Percentiles rank a stretch among this genome's conserved stretches.
Conservation (phyloP, 495 filamentous ascomycete species). For the Aspergillus nanangensis region DNA sequence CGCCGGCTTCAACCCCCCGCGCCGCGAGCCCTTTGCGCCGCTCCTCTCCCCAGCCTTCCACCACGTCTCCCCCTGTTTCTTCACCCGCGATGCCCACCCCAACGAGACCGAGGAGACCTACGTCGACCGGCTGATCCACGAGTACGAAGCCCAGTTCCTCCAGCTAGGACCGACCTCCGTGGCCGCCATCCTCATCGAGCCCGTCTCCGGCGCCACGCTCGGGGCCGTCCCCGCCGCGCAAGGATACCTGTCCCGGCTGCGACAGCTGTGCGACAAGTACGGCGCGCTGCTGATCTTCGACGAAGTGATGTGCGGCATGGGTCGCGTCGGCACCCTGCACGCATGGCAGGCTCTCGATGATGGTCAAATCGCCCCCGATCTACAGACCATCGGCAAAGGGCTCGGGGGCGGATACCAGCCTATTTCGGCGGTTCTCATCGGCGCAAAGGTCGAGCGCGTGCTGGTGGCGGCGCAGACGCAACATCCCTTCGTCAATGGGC, state of each 20-base stretch:
- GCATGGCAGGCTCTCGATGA: slow-evolving; percentile 70
- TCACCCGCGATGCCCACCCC: slow-evolving; percentile 51
- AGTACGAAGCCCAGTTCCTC: slow-evolving; percentile 73
- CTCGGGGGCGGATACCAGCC: slow-evolving; percentile 63
- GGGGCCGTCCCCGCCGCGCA: slow-evolving; percentile 60
- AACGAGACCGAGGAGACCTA: slow-evolving; percentile 45
- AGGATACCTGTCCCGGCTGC: slow-evolving; percentile 63
- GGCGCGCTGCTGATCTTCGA: slow-evolving; percentile 68
- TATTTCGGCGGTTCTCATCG: slow-evolving; percentile 57
- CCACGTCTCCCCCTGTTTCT: slow-evolving; percentile 65
- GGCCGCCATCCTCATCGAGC: slow-evolving; percentile 73
- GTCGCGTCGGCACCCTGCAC: slow-evolving; percentile 62
- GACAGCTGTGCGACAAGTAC: slow-evolving; percentile 54
- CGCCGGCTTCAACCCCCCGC: slow-evolving; percentile 56
- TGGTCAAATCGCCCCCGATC: slow-evolving; percentile 58
- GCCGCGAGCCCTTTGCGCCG: slow-evolving; percentile 62
- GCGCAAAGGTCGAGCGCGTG: slow-evolving; percentile 46
- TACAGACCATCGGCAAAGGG: slow-evolving; percentile 68
- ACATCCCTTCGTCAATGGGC: slow-evolving; percentile 52
- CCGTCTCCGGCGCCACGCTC: slow-evolving; percentile 58
- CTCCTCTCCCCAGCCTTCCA: slow-evolving; percentile 57
- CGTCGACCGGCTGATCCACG: slow-evolving; percentile 55
- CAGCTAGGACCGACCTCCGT: slow-evolving; percentile 66
- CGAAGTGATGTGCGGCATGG: slow-evolving; percentile 80
- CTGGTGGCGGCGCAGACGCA: slow-evolving; percentile 51